phyloP scores from a whole-genome alignment of 208 protist species.

The Wallacemonas rigidus region DNA sequence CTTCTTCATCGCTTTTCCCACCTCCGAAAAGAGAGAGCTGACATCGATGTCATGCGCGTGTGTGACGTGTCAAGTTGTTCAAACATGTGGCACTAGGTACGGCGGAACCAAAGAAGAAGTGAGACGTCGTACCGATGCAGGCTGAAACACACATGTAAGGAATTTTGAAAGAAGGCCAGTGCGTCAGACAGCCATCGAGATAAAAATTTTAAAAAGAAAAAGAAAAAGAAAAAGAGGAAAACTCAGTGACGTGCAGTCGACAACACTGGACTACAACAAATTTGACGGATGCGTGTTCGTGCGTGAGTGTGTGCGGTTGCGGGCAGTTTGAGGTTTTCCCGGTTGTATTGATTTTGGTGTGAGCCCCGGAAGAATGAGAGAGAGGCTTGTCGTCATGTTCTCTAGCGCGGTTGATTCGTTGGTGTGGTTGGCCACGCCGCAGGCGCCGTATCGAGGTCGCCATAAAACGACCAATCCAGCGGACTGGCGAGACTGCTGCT shows the following conservation, averaged over 20 bases:
- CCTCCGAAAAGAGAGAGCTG: no score
- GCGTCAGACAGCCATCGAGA: no score
- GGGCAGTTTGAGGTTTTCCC: no score
- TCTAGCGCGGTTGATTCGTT: neutral
- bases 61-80: no score
- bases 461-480: constrained; percentile 46
- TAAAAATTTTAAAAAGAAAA: constrained; percentile 11
- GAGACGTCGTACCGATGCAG: no score
- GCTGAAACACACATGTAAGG: no score
- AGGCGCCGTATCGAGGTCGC: constrained; percentile 27
- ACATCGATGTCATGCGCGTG: no score
- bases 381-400: neutral
- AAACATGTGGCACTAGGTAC: no score
- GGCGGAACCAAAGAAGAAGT: no score
- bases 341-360: neutral
- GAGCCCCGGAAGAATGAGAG: neutral
- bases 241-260: neutral
- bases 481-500: constrained; percentile 19
- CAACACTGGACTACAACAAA: neutral
- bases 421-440: constrained; percentile 29
- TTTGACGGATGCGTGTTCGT: neutral
- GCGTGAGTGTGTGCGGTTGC: no score
- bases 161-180: no score
- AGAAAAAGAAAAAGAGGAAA: constrained; percentile 17
- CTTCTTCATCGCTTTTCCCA: no score